These are phyloP conservation scores for Tylopilus cervinicoccineus DNA, from an alignment of 768 basidiomycete species.

Conservation along the genomic window DNA sequence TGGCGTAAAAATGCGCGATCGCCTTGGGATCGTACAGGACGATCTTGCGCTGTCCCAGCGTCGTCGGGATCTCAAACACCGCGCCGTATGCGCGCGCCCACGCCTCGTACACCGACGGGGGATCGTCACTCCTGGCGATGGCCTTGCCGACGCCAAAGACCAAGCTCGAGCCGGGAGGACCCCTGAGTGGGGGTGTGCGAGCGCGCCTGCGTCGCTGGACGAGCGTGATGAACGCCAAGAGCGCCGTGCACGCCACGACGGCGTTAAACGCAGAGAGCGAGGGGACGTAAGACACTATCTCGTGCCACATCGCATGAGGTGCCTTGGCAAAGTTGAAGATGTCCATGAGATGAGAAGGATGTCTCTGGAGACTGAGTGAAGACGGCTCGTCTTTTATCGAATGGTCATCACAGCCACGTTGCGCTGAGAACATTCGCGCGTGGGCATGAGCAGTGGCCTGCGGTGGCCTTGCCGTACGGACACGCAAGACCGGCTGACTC, in stretches of 20 bases:
- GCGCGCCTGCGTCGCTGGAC: slow-evolving; percentile 6
- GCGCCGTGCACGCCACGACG: not conserved
- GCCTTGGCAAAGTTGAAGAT: not conserved
- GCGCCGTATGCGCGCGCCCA: slow-evolving; percentile 21
- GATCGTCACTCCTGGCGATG: slow-evolving; percentile 1
- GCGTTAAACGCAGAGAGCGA: slow-evolving; percentile 1
- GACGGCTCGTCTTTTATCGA: too few relatives aligned
- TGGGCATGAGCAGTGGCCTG: too few relatives aligned
- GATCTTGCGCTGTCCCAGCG: slow-evolving; percentile 10
- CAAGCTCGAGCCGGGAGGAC: slow-evolving; percentile 16
- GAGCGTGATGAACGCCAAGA: slow-evolving; percentile 9
- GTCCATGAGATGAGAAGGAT: not conserved
- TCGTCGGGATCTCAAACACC: slow-evolving; percentile 8
- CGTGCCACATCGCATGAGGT: not conserved
- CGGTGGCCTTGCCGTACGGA: too few relatives aligned
- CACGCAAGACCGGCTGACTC: too few relatives aligned
- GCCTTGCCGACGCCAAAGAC: slow-evolving; percentile 13
- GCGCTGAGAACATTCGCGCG: too few relatives aligned
- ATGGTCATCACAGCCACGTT: too few relatives aligned
- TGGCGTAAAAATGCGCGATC: slow-evolving; percentile 9
- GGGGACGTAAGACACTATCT: not conserved
- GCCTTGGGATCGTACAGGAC: slow-evolving; percentile 40
- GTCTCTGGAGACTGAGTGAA: too few relatives aligned
- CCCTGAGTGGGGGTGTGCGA: slow-evolving; percentile 14
- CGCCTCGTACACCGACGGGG: slow-evolving; percentile 11